phyloP scores from a whole-genome alignment of 2,329 filamentous ascomycete genomes.

The Fusarium secorum region DNA sequence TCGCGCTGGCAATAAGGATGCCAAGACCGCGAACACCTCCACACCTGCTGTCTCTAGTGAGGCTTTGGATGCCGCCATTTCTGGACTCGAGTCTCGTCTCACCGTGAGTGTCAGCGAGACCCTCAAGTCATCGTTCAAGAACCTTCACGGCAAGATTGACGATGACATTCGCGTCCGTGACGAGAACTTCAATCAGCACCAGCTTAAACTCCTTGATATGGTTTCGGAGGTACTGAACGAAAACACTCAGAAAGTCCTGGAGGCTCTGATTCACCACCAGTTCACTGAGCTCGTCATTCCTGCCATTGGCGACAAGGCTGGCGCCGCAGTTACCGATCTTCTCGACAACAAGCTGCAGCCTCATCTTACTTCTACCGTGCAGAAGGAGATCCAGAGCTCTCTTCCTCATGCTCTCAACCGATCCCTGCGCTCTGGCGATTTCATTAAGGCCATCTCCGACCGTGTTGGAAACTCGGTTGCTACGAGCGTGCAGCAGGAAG shows the following conservation, averaged over 20 bases:
- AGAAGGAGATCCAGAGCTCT: slow-evolving; percentile 75
- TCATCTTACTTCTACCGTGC: slow-evolving; percentile 70
- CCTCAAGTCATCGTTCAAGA: slow-evolving; percentile 66
- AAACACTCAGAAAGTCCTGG: slow-evolving; percentile 75
- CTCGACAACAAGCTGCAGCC: slow-evolving; percentile 73
- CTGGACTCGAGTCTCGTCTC: slow-evolving; percentile 61
- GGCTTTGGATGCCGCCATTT: slow-evolving; percentile 62
- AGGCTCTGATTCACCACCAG: slow-evolving; percentile 77
- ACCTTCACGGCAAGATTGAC: slow-evolving; percentile 68
- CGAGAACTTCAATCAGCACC: slow-evolving; percentile 60
- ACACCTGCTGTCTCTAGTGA: slow-evolving; percentile 52
- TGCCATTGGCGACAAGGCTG: slow-evolving; percentile 71
- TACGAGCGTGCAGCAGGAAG: slow-evolving; percentile 73
- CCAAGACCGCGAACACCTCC: slow-evolving; percentile 44
- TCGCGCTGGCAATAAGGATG: slow-evolving; percentile 48
- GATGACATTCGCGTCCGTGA: slow-evolving; percentile 68
- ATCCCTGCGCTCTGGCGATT: slow-evolving; percentile 73
- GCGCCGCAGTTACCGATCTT: slow-evolving; percentile 74
- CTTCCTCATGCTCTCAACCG: slow-evolving; percentile 69
- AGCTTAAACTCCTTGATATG: slow-evolving; percentile 63
- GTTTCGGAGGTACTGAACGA: slow-evolving; percentile 68
- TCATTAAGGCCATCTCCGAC: slow-evolving; percentile 74
- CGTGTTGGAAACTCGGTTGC: slow-evolving; percentile 73
- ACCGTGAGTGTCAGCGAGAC: slow-evolving; percentile 56
- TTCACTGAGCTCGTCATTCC: slow-evolving; percentile 81